Base-by-base conservation (phyloP, 805 yeast genomes). In the Yarrowia yakushimensis region DNA sequence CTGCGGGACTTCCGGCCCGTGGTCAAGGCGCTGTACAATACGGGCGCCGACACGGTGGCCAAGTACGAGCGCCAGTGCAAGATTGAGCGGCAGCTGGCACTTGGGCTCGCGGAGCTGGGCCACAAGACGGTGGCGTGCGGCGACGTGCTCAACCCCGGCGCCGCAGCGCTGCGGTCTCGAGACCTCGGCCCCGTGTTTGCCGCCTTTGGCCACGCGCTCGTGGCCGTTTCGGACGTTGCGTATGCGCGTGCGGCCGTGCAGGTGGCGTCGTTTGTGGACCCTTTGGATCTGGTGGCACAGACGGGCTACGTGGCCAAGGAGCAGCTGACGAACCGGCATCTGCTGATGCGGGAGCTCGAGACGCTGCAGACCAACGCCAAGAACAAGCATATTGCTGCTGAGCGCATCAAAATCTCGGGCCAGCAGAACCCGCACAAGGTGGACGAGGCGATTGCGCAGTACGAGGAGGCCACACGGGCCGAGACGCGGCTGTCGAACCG, bases 221-320 rank as follows among this genome's bases (percentile, higher is more conserved):
- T 39, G 7, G 22, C 36, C 4, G 61, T 55, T 3, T 39, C 61
- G 2, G 99, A 93, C 70, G 76, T 89, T 66, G 86, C 85, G 60
- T 79, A 90, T 28, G 77, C 88, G 15, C 85, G 85, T 67, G 86
- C 89, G 45, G 82, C 88, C 10, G 81, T 85, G 64, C 89, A 86
- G 65, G 78, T 84, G 74, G 91, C 94, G 0, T 79, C 87, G 0
- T 73, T 93, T 34, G 91, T 89, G 1, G 97, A 93, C 68, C 87
- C 87, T 0, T 71, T 90, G 15, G 83, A 79, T 63, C 77, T 82
- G 68, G 76, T 90, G 28, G 77, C 84, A 3, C 82, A 82, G 65
- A 97, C 92, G 68, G 86, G 94, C 15, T 94, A 86, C 72, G 85
- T 87, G 63, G 87, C 92, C 63, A 94, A 94, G 73, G 99, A 94